These are phyloP conservation scores for Poa annua DNA, from an alignment of 176 grass and related monocot genomes.

Conservation along the genomic window DNA sequence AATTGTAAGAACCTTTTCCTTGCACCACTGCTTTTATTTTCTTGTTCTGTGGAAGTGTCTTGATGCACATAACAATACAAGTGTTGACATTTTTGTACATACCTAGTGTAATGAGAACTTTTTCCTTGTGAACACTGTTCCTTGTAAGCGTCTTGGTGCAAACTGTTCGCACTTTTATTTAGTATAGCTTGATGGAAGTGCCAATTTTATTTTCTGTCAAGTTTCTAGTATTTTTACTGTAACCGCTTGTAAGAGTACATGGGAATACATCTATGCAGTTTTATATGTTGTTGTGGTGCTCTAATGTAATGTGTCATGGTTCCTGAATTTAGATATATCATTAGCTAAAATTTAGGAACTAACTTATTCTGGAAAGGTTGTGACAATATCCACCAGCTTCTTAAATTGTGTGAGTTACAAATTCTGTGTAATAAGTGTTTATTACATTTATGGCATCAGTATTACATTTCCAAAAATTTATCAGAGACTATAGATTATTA, in stretches of 20 bases:
- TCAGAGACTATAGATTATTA: not conserved
- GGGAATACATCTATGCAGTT: not conserved
- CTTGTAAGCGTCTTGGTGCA: not conserved
- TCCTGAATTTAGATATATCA: slow-evolving; percentile 21
- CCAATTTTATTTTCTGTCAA: not conserved
- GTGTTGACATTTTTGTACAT: not conserved
- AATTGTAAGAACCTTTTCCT: slow-evolving; percentile 68
- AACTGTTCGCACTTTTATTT: slow-evolving; percentile 10
- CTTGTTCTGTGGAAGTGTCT: not conserved
- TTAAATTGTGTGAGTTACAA: slow-evolving; percentile 9
- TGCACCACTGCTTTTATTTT: not conserved
- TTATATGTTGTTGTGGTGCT: slow-evolving; percentile 16
- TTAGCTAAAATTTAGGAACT: slow-evolving; percentile 5
- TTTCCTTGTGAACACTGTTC: slow-evolving; percentile 20
- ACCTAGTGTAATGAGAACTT: slow-evolving; percentile 38
- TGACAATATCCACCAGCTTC: not conserved
- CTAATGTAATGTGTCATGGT: not conserved
- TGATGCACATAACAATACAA: slow-evolving; percentile 1
- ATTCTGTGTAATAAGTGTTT: slow-evolving; percentile 6
- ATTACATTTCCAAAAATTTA: not conserved
- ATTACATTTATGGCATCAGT: slow-evolving; percentile 12
- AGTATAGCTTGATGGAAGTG: not conserved
- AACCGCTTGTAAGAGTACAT: slow-evolving; percentile 7
- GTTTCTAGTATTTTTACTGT: slow-evolving; percentile 8
- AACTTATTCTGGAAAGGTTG: not conserved